Base-by-base conservation (phyloP, 2,329 filamentous ascomycete genomes). In the Talaromyces sp. region DNA sequence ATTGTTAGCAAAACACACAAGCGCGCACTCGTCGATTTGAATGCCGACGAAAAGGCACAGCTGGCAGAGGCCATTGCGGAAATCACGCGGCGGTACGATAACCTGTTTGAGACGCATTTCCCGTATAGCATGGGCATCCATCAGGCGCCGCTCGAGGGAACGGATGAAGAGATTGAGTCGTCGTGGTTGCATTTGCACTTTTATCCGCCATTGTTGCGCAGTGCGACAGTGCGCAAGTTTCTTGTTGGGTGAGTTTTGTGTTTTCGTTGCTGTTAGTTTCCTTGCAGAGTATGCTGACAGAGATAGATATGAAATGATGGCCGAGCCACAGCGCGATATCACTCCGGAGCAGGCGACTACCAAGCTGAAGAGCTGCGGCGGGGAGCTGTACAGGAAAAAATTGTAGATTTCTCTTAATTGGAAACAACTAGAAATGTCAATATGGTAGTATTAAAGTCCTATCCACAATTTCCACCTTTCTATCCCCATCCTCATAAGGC, bases 101-200 rank as follows among this genome's bases (percentile, higher is more conserved):
- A 99, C 73, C 78, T 99, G 49, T 99, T 99, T 67, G 91, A 98
- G 80, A 97, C 93, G 38, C 91, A 86, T 69, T 99, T 99, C 71
- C 95, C 95, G 0, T 99, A 99, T 77, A 96, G 90, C 75, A 98
- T 96, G 73, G 95, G 95, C 49, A 87, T 99, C 60, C 95, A 99
- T 74, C 95, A 99, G 79, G 93, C 95, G 19, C 95, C 95, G 2
- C 82, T 99, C 7, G 85, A 89, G 27, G 92, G 91, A 24, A 89
- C 85, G 0, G 82, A 86, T 1, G 91, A 96, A 63, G 93, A 98
- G 75, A 84, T 93, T 58, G 89, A 96, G 68, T 87, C 87, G 63
- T 91, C 90, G 66, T 93, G 96, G 76, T 87, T 99, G 72, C 95
- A 99, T 75, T 88, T 99, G 80, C 95, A 99, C 78, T 99, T 99